Evolutionary conservation across 2,329 filamentous ascomycete species (phyloP).

Genomic region (Onygenales sp.): DNA sequence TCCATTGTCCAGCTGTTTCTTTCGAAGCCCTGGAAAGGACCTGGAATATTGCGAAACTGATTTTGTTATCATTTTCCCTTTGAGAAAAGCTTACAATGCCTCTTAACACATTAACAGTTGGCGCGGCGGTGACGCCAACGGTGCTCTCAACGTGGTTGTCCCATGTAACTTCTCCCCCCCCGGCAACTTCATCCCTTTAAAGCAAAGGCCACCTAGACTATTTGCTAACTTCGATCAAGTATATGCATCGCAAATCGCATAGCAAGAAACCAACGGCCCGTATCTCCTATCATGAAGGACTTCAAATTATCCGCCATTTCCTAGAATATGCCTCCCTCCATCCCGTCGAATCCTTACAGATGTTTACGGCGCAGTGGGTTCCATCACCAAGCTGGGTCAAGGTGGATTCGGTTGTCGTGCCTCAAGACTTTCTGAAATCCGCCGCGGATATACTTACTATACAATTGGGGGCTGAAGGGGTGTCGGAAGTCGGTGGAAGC

Average conservation of each 20-base stretch:
- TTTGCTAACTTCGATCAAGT: slow-evolving; percentile 42
- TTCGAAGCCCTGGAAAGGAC: neutral
- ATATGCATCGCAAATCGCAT: slow-evolving; percentile 67
- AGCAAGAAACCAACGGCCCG: slow-evolving; percentile 77
- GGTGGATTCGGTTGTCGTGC: slow-evolving; percentile 59
- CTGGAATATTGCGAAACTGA: neutral
- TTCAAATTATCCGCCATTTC: slow-evolving; percentile 79
- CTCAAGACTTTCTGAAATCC: slow-evolving; percentile 51
- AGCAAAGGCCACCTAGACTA: slow-evolving; percentile 4
- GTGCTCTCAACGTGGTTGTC: slow-evolving; percentile 78
- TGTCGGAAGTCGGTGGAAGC: slow-evolving; percentile 66
- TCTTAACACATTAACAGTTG: slow-evolving; percentile 72
- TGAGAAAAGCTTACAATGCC: slow-evolving; percentile 36
- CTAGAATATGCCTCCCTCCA: slow-evolving; percentile 76
- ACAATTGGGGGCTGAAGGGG: slow-evolving; percentile 69
- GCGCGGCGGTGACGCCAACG: slow-evolving; percentile 75
- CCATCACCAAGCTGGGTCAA: slow-evolving; percentile 83
- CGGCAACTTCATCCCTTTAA: slow-evolving; percentile 1
- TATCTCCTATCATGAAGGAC: slow-evolving; percentile 87
- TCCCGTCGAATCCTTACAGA: slow-evolving; percentile 85
- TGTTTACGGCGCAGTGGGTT: slow-evolving; percentile 86
- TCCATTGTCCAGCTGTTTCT: no score
- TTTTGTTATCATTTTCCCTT: neutral
- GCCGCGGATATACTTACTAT: slow-evolving; percentile 59
- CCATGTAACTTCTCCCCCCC: slow-evolving; percentile 53